Evolutionary conservation across 352 stramenopile genomes (phyloP).

Genomic region (Globisporangium solare): DNA sequence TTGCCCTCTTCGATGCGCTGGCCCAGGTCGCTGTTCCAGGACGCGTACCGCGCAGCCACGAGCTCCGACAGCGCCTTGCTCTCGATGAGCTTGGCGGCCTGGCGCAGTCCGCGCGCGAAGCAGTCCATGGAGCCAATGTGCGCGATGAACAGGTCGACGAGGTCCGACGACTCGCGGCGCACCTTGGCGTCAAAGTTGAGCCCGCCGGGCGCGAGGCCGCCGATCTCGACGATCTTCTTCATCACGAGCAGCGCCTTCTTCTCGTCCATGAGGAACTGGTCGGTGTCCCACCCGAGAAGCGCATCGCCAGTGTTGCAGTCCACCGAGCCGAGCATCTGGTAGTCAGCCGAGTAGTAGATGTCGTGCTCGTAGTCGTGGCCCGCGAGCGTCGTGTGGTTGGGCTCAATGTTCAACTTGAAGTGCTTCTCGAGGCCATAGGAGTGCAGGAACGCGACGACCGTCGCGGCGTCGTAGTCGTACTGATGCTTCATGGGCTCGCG

Average conservation of each 20-base stretch:
- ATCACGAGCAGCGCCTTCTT: conserved; percentile 74
- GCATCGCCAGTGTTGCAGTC: conserved; percentile 80
- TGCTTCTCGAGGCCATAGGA: conserved; percentile 69
- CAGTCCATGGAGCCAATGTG: conserved; percentile 87
- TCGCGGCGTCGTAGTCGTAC: conserved; percentile 88
- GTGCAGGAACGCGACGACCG: conserved; percentile 80
- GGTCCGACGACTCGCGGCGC: conserved; percentile 71
- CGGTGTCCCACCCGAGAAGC: conserved; percentile 60
- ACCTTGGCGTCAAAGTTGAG: conserved; percentile 89
- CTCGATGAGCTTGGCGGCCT: conserved; percentile 58
- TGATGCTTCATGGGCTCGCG: conserved; percentile 86
- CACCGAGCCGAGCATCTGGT: conserved; percentile 78
- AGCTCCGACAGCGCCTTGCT: conserved; percentile 50
- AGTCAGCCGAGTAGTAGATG: conserved; percentile 66
- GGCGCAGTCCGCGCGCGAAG: conserved; percentile 67
- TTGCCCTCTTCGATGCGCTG: conserved; percentile 52
- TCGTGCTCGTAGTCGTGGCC: conserved; percentile 86
- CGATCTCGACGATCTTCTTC: conserved; percentile 68
- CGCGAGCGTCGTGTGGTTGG: conserved; percentile 85
- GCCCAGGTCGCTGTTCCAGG: conserved; percentile 56
- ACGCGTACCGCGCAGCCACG: conserved; percentile 60
- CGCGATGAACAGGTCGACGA: conserved; percentile 79
- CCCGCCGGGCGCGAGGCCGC: conserved; percentile 59
- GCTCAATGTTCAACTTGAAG: conserved; percentile 89
- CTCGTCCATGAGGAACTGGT: conserved; percentile 83